Evolutionary conservation across 441 rosid species (phyloP).

Genomic region (Kokia cookei): DNA sequence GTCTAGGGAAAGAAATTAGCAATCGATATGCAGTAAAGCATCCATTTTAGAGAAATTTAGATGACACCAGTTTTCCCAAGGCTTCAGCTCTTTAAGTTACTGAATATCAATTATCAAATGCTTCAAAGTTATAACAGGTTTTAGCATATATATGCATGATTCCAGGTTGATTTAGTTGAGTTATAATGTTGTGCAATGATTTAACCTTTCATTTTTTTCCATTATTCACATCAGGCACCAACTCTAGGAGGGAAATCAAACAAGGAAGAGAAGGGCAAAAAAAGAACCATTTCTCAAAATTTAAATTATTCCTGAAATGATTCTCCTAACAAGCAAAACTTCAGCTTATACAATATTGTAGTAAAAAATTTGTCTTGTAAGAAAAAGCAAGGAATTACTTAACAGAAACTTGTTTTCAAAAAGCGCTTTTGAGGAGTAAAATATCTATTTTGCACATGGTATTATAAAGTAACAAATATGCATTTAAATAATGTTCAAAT

Average conservation of each 20-base stretch:
- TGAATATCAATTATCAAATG: background rate
- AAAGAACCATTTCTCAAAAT: background rate
- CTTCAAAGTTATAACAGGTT: background rate
- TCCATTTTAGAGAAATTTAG: background rate
- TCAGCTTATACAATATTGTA: no score
- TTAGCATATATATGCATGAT: background rate
- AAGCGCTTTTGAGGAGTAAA: no score
- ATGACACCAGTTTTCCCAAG: background rate
- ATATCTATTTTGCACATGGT: no score
- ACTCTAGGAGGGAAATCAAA: background rate
- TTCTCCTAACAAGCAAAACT: no score
- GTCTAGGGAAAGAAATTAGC: background rate
- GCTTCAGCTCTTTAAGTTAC: background rate
- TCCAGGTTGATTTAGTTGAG: background rate
- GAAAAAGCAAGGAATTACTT: no score
- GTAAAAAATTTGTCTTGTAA: no score
- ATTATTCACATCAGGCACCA: background rate
- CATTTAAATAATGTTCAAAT: no score
- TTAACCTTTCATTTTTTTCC: background rate
- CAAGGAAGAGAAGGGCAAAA: background rate
- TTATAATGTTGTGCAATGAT: background rate
- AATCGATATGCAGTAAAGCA: background rate
- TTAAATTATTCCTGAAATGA: no score
- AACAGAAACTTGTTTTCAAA: no score
- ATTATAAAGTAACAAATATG: no score